phyloP scores from a whole-genome alignment of 495 filamentous ascomycete genomes.

The Hypomontagnella submonticulosa region DNA sequence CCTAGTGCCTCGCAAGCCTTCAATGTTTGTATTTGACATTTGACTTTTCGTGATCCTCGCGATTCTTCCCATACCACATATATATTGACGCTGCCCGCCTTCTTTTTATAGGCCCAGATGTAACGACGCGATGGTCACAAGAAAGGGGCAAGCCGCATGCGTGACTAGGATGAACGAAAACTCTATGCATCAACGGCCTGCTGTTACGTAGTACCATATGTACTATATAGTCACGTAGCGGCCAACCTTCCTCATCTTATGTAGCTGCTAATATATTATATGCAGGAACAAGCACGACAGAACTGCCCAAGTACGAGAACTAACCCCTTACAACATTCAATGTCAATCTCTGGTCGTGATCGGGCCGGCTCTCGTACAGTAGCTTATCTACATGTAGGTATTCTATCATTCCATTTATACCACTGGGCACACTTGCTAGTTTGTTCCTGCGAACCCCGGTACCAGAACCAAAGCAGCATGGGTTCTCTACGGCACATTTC shows the following conservation, averaged over 20 bases:
- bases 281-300: conserved; percentile 30
- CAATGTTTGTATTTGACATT: too few species aligned
- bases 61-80: not conserved
- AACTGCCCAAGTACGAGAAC: not conserved
- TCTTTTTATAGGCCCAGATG: conserved; percentile 6
- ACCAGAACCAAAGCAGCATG: conserved; percentile 13
- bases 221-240: not conserved
- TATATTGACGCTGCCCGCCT: too few species aligned
- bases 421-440: too few species aligned
- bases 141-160: conserved; percentile 17
- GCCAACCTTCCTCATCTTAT: conserved; percentile 33
- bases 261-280: conserved; percentile 15
- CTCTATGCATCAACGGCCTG: conserved; percentile 8
- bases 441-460: not conserved
- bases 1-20: not conserved
- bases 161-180: not conserved
- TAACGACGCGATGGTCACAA: conserved; percentile 20
- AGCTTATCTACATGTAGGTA: conserved; percentile 10
- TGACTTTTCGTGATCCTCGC: too few species aligned
- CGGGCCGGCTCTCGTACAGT: conserved; percentile 13
- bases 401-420: too few species aligned
- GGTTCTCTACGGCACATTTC: conserved; percentile 5
- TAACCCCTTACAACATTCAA: not conserved
- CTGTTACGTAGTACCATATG: conserved; percentile 28
- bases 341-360: conserved; percentile 27